Percentiles rank a stretch among this genome's conserved stretches.
These are phyloP conservation scores for Vigna trinervia DNA, from an alignment of 306 rosid species.

Conservation along the genomic window DNA sequence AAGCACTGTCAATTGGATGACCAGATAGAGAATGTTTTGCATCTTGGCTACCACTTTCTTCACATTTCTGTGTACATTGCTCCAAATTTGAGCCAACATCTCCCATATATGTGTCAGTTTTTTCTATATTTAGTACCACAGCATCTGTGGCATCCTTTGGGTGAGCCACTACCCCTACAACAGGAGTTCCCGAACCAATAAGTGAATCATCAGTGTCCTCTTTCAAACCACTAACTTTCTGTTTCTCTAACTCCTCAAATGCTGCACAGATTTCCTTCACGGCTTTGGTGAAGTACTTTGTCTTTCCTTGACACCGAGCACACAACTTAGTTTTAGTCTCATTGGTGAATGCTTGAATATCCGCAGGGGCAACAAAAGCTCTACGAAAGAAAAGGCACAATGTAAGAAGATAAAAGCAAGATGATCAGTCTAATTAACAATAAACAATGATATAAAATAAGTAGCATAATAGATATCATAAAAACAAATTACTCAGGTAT, in stretches of 20 bases:
- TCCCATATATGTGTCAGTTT: constrained; percentile 45
- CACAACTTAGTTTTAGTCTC: constrained; percentile 69
- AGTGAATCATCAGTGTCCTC: constrained; percentile 61
- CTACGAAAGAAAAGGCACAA: constrained; percentile 51
- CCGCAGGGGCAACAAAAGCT: constrained; percentile 93
- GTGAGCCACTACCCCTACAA: constrained; percentile 55
- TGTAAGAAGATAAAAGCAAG: constrained; percentile 42
- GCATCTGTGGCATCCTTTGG: constrained; percentile 55
- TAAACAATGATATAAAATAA: constrained; percentile 21
- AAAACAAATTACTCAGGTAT: constrained; percentile 25
- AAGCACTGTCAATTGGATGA: constrained; percentile 46
- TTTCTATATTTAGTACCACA: constrained; percentile 47
- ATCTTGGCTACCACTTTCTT: constrained; percentile 54
- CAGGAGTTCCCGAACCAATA: constrained; percentile 57
- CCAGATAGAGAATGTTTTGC: constrained; percentile 53
- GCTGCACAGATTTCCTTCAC: constrained; percentile 81
- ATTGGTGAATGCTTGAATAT: constrained; percentile 79
- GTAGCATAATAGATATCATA: constrained; percentile 28
- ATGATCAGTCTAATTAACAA: constrained; percentile 19
- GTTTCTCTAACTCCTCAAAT: constrained; percentile 75
- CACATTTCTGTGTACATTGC: constrained; percentile 63
- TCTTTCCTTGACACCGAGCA: constrained; percentile 71
- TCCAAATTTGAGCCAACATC: constrained; percentile 65
- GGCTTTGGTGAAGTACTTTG: constrained; percentile 77
- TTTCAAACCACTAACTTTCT: constrained; percentile 57